Conservation (phyloP, 1,284 basidiomycete genomes). For the Meira miltonrushii region DNA sequence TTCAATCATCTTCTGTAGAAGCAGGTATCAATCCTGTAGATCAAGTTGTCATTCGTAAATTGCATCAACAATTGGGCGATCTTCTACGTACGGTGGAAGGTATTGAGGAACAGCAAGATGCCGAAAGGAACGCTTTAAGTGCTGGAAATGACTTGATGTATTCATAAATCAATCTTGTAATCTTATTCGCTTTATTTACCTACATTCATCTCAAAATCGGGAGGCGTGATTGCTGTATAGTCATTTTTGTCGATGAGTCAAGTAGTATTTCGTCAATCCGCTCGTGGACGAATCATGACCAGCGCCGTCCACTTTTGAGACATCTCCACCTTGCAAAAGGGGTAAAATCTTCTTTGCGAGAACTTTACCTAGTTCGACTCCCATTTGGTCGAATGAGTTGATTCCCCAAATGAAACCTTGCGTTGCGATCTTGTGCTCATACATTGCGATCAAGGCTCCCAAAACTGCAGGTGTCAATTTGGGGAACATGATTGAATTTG, state of each 20-base stretch:
- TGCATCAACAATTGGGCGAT: conserved; percentile 43
- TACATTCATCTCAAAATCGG: too few species aligned
- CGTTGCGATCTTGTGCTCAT: conserved; percentile 98
- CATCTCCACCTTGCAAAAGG: conserved; percentile 70
- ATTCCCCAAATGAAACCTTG: conserved; percentile 95
- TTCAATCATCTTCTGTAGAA: not conserved
- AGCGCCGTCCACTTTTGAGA: conserved; percentile 61
- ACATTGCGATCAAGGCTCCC: conserved; percentile 81
- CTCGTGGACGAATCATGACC: conserved; percentile 73
- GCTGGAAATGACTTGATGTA: too few species aligned
- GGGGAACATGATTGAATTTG: conserved; percentile 93
- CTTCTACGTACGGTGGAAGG: conserved; percentile 41
- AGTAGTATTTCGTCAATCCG: conserved; percentile 43
- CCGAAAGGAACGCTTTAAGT: not conserved
- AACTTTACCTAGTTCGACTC: conserved; percentile 70
- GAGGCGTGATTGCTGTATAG: not conserved
- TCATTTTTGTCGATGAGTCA: conserved; percentile 14
- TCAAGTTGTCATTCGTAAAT: conserved; percentile 44
- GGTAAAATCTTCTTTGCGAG: conserved; percentile 90
- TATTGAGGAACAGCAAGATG: conserved; percentile 24
- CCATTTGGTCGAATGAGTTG: conserved; percentile 77
- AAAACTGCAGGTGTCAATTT: conserved; percentile 82
- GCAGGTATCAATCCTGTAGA: conserved; percentile 42
- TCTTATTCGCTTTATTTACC: too few species aligned
- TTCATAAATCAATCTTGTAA: too few species aligned